Evolutionary conservation across 139 green algal genomes (phyloP).

Genomic region (Pedinophyceae sp.): DNA sequence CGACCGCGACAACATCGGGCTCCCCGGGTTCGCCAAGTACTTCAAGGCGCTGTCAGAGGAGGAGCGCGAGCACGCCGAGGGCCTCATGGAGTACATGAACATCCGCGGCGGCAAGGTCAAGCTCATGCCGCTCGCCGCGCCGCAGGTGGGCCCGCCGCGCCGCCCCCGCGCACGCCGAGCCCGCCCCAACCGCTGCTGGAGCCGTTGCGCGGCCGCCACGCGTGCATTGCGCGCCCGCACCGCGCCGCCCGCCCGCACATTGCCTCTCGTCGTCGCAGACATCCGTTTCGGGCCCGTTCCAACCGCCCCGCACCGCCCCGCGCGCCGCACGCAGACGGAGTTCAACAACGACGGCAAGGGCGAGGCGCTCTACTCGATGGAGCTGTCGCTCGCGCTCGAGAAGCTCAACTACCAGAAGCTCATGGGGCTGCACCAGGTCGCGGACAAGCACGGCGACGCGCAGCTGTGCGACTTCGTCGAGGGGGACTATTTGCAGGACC

Average conservation of each 20-base stretch:
- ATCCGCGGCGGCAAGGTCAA: constrained; percentile 26
- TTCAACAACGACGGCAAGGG: constrained; percentile 37
- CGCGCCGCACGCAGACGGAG: constrained; percentile 20
- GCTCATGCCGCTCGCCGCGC: constrained; percentile 24
- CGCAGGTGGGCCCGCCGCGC: too few relatives aligned
- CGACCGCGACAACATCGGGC: constrained; percentile 29
- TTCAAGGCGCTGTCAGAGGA: constrained; percentile 25
- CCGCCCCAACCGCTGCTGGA: too few relatives aligned
- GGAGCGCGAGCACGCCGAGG: constrained; percentile 31
- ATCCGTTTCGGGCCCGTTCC: too few relatives aligned
- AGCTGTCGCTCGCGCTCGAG: constrained; percentile 43
- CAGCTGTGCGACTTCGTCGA: constrained; percentile 48
- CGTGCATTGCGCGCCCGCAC: too few relatives aligned
- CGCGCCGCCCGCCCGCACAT: too few relatives aligned
- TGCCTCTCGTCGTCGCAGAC: too few relatives aligned
- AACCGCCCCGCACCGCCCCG: too few relatives aligned
- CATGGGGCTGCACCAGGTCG: constrained; percentile 33
- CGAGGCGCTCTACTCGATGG: constrained; percentile 39
- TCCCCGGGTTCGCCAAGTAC: constrained; percentile 28
- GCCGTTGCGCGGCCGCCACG: too few relatives aligned
- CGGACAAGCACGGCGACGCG: constrained; percentile 30
- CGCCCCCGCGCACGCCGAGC: too few relatives aligned
- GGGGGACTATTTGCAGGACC: constrained; percentile 1
- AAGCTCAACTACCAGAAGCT: constrained; percentile 59
- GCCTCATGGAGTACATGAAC: constrained; percentile 39